A percentile compares a stretch with the other conserved stretches of the same genome.
phyloP scores from a whole-genome alignment of 768 basidiomycete species.

The Antrodiella citrinella region DNA sequence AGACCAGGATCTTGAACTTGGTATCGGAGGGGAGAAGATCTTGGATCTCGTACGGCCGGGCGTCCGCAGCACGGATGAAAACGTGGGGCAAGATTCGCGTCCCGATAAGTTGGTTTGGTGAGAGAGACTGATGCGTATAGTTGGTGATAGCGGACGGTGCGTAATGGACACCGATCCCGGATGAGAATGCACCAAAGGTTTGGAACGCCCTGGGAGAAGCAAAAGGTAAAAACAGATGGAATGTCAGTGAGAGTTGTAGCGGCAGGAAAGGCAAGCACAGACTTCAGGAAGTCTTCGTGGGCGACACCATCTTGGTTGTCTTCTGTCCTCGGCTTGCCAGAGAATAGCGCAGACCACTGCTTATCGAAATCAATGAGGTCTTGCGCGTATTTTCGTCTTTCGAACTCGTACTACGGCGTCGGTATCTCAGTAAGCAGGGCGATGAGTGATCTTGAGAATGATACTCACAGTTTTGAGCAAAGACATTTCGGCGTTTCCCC shows the following conservation, averaged over 20 bases:
- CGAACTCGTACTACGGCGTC: conserved; percentile 37
- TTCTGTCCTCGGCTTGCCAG: conserved; percentile 38
- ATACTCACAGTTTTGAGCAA: conserved; percentile 38
- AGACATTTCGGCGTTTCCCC: conserved; percentile 37
- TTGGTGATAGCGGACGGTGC: conserved; percentile 23
- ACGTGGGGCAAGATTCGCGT: conserved; percentile 41
- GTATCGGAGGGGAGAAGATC: conserved; percentile 40
- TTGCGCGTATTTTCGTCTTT: conserved; percentile 45
- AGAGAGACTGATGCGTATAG: conserved; percentile 26
- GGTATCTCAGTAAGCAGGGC: not conserved
- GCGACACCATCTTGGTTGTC: conserved; percentile 37
- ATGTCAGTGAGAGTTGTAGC: not conserved
- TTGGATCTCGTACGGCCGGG: conserved; percentile 39
- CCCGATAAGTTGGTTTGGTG: conserved; percentile 36
- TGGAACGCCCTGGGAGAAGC: conserved; percentile 31
- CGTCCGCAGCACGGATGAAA: conserved; percentile 39
- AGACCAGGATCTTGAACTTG: conserved; percentile 42
- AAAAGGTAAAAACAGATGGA: not conserved
- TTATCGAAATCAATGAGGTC: conserved; percentile 50
- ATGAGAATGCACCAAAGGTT: conserved; percentile 37
- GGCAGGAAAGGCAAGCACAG: not conserved
- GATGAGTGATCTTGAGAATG: not conserved
- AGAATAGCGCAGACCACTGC: conserved; percentile 42
- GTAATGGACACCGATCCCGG: conserved; percentile 45
- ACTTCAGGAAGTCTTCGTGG: conserved; percentile 40